Conservation (phyloP, 164 flowering plant genomes). For the Sedum album region DNA sequence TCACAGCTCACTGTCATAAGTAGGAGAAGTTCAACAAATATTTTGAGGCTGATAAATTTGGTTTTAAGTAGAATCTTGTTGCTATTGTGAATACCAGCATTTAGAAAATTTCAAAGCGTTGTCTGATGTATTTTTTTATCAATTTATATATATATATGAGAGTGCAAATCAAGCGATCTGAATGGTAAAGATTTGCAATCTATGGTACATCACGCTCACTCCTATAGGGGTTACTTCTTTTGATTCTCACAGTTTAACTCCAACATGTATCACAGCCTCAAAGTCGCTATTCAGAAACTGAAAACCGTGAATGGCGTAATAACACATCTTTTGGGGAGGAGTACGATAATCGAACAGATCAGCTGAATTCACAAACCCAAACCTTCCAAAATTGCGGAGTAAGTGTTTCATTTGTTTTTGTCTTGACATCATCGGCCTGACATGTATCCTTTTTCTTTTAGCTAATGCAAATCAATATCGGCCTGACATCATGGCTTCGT, state of each 20-base stretch:
- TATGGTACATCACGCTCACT: neutral
- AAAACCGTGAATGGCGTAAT: constrained; percentile 89
- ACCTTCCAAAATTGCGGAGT: constrained; percentile 38
- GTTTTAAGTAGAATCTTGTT: too few species aligned
- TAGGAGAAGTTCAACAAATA: neutral
- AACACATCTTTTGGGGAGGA: constrained; percentile 51
- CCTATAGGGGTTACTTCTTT: neutral
- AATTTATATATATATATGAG: too few species aligned
- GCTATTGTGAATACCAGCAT: too few species aligned
- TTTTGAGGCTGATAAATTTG: too few species aligned
- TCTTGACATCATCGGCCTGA: neutral
- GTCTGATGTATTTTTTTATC: neutral
- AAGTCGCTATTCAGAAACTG: constrained; percentile 72
- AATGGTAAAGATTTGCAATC: neutral
- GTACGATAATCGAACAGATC: constrained; percentile 47
- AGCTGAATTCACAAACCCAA: constrained; percentile 39
- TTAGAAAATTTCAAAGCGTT: too few species aligned
- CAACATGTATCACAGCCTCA: constrained; percentile 39
- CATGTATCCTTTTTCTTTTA: neutral
- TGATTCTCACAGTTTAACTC: neutral
- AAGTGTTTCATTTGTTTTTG: neutral
- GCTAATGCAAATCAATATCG: neutral
- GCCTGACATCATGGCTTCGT: neutral
- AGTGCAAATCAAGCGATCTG: neutral
- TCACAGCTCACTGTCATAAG: neutral